Conservation (phyloP, 169 alveolate genomes). For the Babesia gibsoni region DNA sequence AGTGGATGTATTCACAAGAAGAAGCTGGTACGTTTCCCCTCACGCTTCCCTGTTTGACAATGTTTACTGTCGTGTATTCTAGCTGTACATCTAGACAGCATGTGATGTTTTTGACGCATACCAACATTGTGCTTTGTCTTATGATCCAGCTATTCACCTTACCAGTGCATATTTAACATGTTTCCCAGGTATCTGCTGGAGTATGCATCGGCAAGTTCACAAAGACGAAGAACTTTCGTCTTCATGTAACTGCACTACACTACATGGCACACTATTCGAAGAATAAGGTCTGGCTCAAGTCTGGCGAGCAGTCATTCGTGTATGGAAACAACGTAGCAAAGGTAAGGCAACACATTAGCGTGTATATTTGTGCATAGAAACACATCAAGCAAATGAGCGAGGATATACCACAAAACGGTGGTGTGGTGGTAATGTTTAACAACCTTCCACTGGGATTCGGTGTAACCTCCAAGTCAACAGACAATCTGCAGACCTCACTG, state of each 20-base stretch:
- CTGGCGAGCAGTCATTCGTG: slow-evolving; percentile 58
- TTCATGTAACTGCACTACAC: slow-evolving; percentile 61
- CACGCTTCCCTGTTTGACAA: background rate
- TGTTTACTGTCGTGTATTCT: too few species aligned
- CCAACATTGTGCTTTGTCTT: too few species aligned
- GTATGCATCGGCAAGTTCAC: slow-evolving; percentile 67
- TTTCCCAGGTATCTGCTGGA: slow-evolving; percentile 68
- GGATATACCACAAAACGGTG: slow-evolving; percentile 57
- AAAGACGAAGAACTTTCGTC: slow-evolving; percentile 53
- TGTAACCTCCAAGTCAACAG: slow-evolving; percentile 62
- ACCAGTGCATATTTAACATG: too few species aligned
- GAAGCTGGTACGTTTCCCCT: slow-evolving; percentile 43
- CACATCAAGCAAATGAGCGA: slow-evolving; percentile 62
- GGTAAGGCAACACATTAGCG: slow-evolving; percentile 1
- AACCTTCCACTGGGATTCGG: slow-evolving; percentile 67
- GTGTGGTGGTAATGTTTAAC: slow-evolving; percentile 62
- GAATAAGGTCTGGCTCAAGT: slow-evolving; percentile 63
- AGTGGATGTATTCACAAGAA: slow-evolving; percentile 48
- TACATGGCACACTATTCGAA: slow-evolving; percentile 57
- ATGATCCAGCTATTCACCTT: too few species aligned
- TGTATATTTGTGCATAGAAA: slow-evolving; percentile 2
- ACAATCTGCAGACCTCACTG: slow-evolving; percentile 40
- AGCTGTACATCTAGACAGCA: too few species aligned
- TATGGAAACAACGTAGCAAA: slow-evolving; percentile 61
- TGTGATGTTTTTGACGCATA: too few species aligned